Evolutionary conservation across 768 basidiomycete genomes (phyloP).

Genomic region (Amanita muscaria): DNA sequence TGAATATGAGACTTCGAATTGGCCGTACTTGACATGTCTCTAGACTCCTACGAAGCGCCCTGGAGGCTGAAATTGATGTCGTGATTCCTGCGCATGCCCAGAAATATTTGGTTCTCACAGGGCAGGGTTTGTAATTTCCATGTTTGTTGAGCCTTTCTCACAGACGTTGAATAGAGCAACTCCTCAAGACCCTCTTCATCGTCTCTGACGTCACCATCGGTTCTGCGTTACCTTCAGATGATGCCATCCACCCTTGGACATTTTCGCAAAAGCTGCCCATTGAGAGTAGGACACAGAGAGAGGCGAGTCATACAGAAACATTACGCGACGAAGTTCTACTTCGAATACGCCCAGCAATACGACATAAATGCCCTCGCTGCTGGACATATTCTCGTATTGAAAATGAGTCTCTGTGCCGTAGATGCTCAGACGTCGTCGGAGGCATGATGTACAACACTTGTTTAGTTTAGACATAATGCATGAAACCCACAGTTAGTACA

Average conservation of each 20-base stretch:
- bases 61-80: slow-evolving; percentile 70
- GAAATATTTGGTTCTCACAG: slow-evolving; percentile 37
- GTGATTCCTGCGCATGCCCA: slow-evolving; percentile 32
- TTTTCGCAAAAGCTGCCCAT: slow-evolving; percentile 35
- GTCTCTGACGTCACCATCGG: slow-evolving; percentile 60
- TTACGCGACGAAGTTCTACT: slow-evolving; percentile 33
- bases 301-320: slow-evolving; percentile 4
- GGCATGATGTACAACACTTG: background rate
- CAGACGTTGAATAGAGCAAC: slow-evolving; percentile 34
- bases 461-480: too few species aligned
- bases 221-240: slow-evolving; percentile 34
- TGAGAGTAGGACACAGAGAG: slow-evolving; percentile 30
- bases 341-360: slow-evolving; percentile 50
- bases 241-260: slow-evolving; percentile 37
- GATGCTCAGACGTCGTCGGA: slow-evolving; percentile 39
- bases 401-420: slow-evolving; percentile 48
- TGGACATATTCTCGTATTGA: slow-evolving; percentile 65
- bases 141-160: background rate
- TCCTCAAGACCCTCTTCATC: slow-evolving; percentile 70
- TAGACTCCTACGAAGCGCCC: slow-evolving; percentile 65
- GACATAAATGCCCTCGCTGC: slow-evolving; percentile 81
- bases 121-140: slow-evolving; percentile 17
- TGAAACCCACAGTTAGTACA: too few species aligned
- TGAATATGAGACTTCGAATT: background rate
- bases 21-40: background rate